These are phyloP conservation scores for Candida palmyrensis DNA, from an alignment of 805 yeast species.

Conservation along the genomic window DNA sequence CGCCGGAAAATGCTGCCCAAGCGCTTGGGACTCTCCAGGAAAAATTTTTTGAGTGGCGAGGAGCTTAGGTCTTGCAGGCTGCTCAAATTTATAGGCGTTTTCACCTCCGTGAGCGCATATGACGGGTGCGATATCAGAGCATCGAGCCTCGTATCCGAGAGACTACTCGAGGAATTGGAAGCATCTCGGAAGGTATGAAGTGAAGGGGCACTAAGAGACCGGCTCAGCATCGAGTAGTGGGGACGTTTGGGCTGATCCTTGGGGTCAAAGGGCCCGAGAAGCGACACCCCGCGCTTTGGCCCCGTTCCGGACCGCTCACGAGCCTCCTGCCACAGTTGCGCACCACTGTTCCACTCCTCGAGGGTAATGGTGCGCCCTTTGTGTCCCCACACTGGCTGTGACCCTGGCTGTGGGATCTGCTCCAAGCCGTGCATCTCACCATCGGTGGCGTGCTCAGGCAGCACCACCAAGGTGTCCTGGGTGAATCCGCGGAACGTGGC, in stretches of 20 bases:
- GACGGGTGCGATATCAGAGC: too few relatives aligned
- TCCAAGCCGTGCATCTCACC: slow-evolving; percentile 21
- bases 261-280: too few relatives aligned
- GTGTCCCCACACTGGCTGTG: too few relatives aligned
- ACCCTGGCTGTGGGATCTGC: slow-evolving; percentile 17
- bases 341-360: slow-evolving; percentile 27
- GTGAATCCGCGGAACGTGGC: slow-evolving; percentile 19
- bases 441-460: neutral
- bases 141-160: too few relatives aligned
- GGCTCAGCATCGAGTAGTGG: slow-evolving; percentile 13
- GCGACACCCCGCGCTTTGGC: too few relatives aligned
- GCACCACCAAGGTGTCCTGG: slow-evolving; percentile 11
- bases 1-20: slow-evolving; percentile 17
- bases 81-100: too few relatives aligned
- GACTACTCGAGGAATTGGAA: slow-evolving; percentile 4
- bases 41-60: slow-evolving; percentile 30
- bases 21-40: slow-evolving; percentile 25
- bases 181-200: slow-evolving; percentile 31
- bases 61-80: too few relatives aligned
- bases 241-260: slow-evolving; percentile 1
- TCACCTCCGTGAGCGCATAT: too few relatives aligned
- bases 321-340: slow-evolving; percentile 18
- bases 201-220: slow-evolving; percentile 37
- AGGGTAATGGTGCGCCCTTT: too few relatives aligned
- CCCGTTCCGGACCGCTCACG: slow-evolving; percentile 7